Percentiles rank a stretch among this genome's conserved stretches.
Conservation (phyloP, 306 rosid species). For the Cucumis cinereus region DNA sequence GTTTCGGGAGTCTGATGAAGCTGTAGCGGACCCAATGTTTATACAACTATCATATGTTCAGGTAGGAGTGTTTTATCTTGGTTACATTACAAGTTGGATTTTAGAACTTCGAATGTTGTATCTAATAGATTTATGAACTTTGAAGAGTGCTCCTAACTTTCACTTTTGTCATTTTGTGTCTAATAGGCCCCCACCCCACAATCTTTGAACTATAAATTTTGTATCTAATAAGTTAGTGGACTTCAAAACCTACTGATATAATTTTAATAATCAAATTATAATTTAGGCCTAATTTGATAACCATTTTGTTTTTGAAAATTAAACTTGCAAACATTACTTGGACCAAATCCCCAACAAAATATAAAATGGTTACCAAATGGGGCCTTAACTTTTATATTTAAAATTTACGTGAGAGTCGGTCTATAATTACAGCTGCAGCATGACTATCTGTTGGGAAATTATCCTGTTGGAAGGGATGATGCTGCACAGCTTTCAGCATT, state of each 20-base stretch:
- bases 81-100: background rate
- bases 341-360: too few species aligned
- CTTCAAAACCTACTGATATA: background rate
- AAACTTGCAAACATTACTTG: too few species aligned
- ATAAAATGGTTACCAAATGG: too few species aligned
- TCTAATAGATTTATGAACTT: background rate
- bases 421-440: constrained; percentile 68
- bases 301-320: too few species aligned
- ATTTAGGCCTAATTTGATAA: too few species aligned
- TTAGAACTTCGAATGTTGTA: background rate
- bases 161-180: background rate
- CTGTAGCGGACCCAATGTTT: constrained; percentile 83
- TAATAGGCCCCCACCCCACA: background rate
- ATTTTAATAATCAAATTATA: too few species aligned
- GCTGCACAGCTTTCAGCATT: constrained; percentile 86
- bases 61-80: constrained; percentile 25
- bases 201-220: background rate
- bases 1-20: constrained; percentile 94
- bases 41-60: constrained; percentile 87
- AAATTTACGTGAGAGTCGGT: constrained; percentile 4
- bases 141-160: background rate
- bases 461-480: constrained; percentile 91
- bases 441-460: constrained; percentile 86
- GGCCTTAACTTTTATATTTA: constrained; percentile 4
- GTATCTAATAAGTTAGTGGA: background rate